Conservation (phyloP, 805 yeast species). For the Teunomyces barrocoloradensis region DNA sequence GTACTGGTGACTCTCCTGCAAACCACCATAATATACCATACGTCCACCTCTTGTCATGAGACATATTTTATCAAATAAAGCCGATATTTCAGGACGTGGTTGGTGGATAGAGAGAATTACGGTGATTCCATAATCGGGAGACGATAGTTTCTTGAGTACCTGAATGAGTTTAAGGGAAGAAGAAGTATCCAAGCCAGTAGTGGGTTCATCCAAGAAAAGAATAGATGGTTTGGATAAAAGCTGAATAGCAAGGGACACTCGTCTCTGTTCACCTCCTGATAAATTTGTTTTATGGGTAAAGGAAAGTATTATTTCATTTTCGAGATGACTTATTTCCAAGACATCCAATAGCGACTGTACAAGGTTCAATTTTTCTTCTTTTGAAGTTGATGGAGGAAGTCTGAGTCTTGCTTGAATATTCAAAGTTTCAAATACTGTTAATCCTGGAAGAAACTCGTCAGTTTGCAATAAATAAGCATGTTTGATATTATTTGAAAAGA, state of each 20-base stretch:
- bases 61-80: slow-evolving; percentile 23
- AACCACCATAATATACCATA: slow-evolving; percentile 20
- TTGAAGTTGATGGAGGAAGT: slow-evolving; percentile 13
- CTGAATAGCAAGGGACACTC: slow-evolving; percentile 24
- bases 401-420: slow-evolving; percentile 23
- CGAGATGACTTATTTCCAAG: slow-evolving; percentile 18
- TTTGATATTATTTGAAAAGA: slow-evolving; percentile 14
- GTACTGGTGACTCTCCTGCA: slow-evolving; percentile 15
- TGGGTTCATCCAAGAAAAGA: slow-evolving; percentile 26
- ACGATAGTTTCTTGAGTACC: slow-evolving; percentile 19
- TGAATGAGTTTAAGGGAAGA: slow-evolving; percentile 21
- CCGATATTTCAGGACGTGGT: slow-evolving; percentile 22
- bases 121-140: slow-evolving; percentile 23
- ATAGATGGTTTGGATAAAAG: slow-evolving; percentile 21
- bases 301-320: slow-evolving; percentile 15
- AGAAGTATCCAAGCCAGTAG: slow-evolving; percentile 27
- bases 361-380: slow-evolving; percentile 11
- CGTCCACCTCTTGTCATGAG: slow-evolving; percentile 25
- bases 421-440: slow-evolving; percentile 21
- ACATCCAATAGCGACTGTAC: slow-evolving; percentile 15
- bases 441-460: slow-evolving; percentile 24
- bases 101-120: slow-evolving; percentile 25
- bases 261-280: slow-evolving; percentile 27
- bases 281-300: slow-evolving; percentile 18
- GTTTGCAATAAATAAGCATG: slow-evolving; percentile 24